These are phyloP conservation scores for Botrytis squamosa DNA, from an alignment of 2,329 filamentous ascomycete genomes.

Conservation along the genomic window DNA sequence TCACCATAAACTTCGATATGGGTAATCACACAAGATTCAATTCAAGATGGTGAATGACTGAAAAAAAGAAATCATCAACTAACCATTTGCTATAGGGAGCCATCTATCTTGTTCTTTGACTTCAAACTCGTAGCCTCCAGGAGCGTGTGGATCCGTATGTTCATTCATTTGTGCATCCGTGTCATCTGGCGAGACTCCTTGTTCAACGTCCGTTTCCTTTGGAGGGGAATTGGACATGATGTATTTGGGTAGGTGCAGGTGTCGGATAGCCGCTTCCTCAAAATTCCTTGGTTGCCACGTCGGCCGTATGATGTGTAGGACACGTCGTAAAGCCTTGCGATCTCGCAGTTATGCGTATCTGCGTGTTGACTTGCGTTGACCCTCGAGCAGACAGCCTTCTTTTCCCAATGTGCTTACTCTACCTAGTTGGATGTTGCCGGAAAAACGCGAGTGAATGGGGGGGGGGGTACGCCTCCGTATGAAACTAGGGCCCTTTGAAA, in stretches of 20 bases:
- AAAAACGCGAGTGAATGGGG: slow-evolving; percentile 29
- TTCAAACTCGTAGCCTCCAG: slow-evolving; percentile 84
- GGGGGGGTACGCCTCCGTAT: slow-evolving; percentile 26
- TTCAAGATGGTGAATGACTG: slow-evolving; percentile 43
- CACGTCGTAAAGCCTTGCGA: slow-evolving; percentile 28
- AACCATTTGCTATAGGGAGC: slow-evolving; percentile 99
- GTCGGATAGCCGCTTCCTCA: slow-evolving; percentile 34
- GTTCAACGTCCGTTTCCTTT: slow-evolving; percentile 86
- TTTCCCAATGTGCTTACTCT: slow-evolving; percentile 27
- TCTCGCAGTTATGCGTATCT: slow-evolving; percentile 31
- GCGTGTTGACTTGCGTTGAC: slow-evolving; percentile 30
- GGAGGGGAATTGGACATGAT: slow-evolving; percentile 92
- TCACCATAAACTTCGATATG: slow-evolving; percentile 39
- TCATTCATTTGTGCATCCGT: slow-evolving; percentile 89
- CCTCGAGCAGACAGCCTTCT: slow-evolving; percentile 33
- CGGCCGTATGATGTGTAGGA: slow-evolving; percentile 33
- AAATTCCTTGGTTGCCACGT: slow-evolving; percentile 39
- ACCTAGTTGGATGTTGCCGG: slow-evolving; percentile 34
- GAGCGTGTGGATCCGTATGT: slow-evolving; percentile 31
- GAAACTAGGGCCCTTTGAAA: slow-evolving; percentile 26
- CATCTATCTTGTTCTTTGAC: slow-evolving; percentile 99
- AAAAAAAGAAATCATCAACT: slow-evolving; percentile 49
- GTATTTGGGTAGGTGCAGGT: slow-evolving; percentile 66
- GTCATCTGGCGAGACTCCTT: slow-evolving; percentile 88
- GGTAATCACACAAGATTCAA: slow-evolving; percentile 53